Evolutionary conservation across 179 eudicot genomes (phyloP), one percentile per base, ranked within the genome.

Genomic region (Beta corolliflora): DNA sequence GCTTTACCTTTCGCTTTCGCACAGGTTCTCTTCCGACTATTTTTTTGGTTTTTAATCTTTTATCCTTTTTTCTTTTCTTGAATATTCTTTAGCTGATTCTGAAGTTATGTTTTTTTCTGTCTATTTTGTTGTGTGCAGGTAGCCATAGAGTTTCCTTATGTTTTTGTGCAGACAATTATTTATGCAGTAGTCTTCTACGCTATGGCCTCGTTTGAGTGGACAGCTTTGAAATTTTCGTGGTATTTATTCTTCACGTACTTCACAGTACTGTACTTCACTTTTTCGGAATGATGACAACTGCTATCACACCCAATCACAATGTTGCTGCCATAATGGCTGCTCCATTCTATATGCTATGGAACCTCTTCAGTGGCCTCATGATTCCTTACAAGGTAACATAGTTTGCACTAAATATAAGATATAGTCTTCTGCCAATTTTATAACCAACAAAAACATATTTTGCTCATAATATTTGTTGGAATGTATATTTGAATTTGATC

Each of bases 321-420:
- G 83, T 86, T 21, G 89, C 86, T 41, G 78, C 89, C 66, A 80
- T 88, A 15, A 84, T 86, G 61, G 87, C 89, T 71, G 91, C 91
- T 73, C 91, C 91, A 21, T 88, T 86, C 78, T 88, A 86, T 70
- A 88, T 86, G 91, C 77, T 88, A 18, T 88, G 91, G 91, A 88
- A 88, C 81, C 91, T 88, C 73, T 88, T 88, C 82, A 88, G 91
- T 21, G 91, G 91, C 77, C 83, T 88, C 85, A 86, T 88, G 89
- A 88, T 88, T 61, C 91, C 91, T 52, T 85, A 86, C 85, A 83
- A 86, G 84, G 91, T 88, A 84, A 77, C 29, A 54, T 54, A 53
- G 18, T 12, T 7, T 68, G 52, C 50, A 50, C 59, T 50, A 5
- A 11, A 21, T 11, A 25, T 15, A 73, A 7, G 53, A 29, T 48